Evolutionary conservation across 805 yeast species (phyloP), one percentile per base, ranked within the genome.

Genomic region (Ascoidea asiatica): DNA sequence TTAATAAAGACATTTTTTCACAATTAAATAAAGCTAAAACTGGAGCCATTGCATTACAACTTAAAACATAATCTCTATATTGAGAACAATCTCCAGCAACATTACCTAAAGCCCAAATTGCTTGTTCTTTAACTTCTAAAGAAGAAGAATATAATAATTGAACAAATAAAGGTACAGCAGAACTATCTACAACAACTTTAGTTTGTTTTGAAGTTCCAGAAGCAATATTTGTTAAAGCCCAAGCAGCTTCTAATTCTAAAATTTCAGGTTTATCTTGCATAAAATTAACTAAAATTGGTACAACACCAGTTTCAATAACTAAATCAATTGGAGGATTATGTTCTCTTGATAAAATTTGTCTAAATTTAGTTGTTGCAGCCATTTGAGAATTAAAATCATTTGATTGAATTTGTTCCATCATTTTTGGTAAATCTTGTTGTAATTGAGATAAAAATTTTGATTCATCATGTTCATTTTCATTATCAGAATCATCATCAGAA

Each of bases 151-250:
- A 73, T 54, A 92, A 72, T 53, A 92, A 70, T 52, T 81, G 73
- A 40, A 92, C 95, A 63, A 92, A 88, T 45, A 79, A 68, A 18
- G 97, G 97, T 39, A 92, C 94, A 0, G 97, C 97, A 44, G 90
- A 94, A 4, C 90, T 80, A 50, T 88, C 90, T 46, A 92, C 92
- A 45, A 92, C 97, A 39, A 81, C 80, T 55, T 74, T 75, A 19
- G 98, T 92, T 65, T 92, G 97, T 41, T 77, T 82, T 38, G 95
- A 77, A 43, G 81, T 70, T 50, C 98, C 98, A 4, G 96, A 86
- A 19, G 97, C 97, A 62, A 92, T 90, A 61, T 92, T 92, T 43
- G 98, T 92, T 54, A 92, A 74, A n/a, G 97, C 97, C 98, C 98
- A 92, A 6, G 98, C 97, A 11, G 97, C 95, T 69, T 92, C 98